A percentile compares a stretch with the other conserved stretches of the same genome.
Conservation (phyloP, 257 asterid genomes). For the Salvia splendens region DNA sequence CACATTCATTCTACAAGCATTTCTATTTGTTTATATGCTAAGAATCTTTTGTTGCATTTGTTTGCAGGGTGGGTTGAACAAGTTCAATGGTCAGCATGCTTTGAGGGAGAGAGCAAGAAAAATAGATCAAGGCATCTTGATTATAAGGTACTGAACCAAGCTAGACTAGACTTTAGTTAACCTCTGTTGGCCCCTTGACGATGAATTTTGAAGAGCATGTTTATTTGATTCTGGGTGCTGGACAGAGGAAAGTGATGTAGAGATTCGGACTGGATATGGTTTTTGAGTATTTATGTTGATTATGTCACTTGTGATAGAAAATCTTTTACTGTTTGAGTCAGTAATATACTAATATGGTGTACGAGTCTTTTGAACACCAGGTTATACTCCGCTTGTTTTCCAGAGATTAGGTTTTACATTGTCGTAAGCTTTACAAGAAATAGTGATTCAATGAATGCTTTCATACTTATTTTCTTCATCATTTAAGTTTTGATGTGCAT, state of each 20-base stretch:
- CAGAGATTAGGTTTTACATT: not conserved
- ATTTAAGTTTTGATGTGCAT: not conserved
- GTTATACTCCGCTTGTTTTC: not conserved
- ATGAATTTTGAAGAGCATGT: not conserved
- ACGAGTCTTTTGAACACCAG: slow-evolving; percentile 1
- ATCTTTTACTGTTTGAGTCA: not conserved
- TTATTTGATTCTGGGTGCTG: not conserved
- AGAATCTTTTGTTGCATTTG: slow-evolving; percentile 22
- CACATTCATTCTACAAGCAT: not conserved
- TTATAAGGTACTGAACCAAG: slow-evolving; percentile 65
- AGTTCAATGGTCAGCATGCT: slow-evolving; percentile 94
- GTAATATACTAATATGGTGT: not conserved
- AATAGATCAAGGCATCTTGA: slow-evolving; percentile 92
- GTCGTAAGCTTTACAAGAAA: not conserved
- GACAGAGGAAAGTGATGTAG: not conserved
- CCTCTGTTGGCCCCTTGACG: not conserved
- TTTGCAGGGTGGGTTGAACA: slow-evolving; percentile 87
- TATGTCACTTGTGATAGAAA: not conserved
- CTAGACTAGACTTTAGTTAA: not conserved
- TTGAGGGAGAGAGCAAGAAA: slow-evolving; percentile 93
- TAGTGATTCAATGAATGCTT: not conserved
- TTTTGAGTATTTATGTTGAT: not conserved
- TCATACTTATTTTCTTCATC: not conserved
- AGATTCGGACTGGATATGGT: slow-evolving; percentile 3
- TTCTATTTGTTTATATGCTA: slow-evolving; percentile 14